A percentile compares a stretch with the other conserved stretches of the same genome.
Conservation (phyloP, 1,284 basidiomycete genomes). For the Cryptococcus sp. region DNA sequence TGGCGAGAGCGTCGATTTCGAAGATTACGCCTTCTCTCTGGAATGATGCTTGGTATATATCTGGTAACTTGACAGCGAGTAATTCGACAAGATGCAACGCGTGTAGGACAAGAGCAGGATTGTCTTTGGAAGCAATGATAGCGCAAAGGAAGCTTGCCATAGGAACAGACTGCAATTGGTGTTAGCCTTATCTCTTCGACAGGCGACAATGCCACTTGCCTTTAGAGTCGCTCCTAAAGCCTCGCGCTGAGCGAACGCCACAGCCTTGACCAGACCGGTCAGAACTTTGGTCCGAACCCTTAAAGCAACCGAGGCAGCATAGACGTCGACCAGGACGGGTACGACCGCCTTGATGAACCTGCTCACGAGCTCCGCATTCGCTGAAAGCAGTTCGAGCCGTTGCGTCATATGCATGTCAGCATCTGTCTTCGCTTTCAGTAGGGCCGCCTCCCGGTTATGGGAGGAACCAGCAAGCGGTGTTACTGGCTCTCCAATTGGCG, state of each 20-base stretch:
- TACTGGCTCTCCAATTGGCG: constrained; percentile 7
- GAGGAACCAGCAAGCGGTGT: constrained; percentile 6
- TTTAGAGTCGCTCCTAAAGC: constrained; percentile 72
- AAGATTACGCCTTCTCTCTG: constrained; percentile 90
- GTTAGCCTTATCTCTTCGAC: background rate
- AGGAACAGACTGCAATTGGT: constrained; percentile 70
- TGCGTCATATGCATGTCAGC: constrained; percentile 47
- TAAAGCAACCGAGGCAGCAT: constrained; percentile 85
- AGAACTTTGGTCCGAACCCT: constrained; percentile 83
- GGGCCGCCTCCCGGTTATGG: constrained; percentile 14
- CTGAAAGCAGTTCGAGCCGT: constrained; percentile 63
- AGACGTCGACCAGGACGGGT: constrained; percentile 91
- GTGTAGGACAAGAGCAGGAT: constrained; percentile 76
- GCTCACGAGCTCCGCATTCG: constrained; percentile 71
- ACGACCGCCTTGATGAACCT: constrained; percentile 82
- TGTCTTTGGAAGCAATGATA: constrained; percentile 86
- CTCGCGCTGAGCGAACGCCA: constrained; percentile 77
- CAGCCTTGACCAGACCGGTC: constrained; percentile 80
- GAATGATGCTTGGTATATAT: constrained; percentile 81
- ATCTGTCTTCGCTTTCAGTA: constrained; percentile 41
- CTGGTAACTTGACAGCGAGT: constrained; percentile 74
- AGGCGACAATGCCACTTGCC: constrained; percentile 55
- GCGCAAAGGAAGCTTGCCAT: constrained; percentile 90
- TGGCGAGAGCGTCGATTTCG: constrained; percentile 76
- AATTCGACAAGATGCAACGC: constrained; percentile 90